Conservation (phyloP, 2,329 filamentous ascomycete species). For the Bipolaris zeicola region DNA sequence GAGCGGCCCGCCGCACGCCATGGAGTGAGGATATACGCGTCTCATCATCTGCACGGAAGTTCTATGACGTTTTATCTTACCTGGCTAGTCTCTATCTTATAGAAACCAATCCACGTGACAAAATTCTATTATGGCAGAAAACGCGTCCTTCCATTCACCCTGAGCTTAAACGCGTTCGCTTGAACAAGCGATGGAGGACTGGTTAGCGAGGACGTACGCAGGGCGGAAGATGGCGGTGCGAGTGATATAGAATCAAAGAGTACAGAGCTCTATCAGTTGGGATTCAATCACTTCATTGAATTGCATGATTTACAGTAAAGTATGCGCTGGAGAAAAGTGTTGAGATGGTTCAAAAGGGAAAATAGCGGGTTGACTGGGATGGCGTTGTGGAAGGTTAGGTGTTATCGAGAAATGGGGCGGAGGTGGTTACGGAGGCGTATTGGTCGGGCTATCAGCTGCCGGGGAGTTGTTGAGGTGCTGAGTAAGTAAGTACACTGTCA, state of each 20-base stretch:
- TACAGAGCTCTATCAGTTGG: no score
- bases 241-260: no score
- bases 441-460: background rate
- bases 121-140: no score
- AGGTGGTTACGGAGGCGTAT: conserved; percentile 1
- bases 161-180: no score
- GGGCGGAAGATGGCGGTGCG: no score
- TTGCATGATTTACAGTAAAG: background rate
- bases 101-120: no score
- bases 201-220: no score
- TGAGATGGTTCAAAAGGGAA: conserved; percentile 16
- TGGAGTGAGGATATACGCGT: conserved; percentile 11
- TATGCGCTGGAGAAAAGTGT: conserved; percentile 12
- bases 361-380: conserved; percentile 11
- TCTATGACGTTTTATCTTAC: conserved; percentile 9
- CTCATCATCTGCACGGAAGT: conserved; percentile 8
- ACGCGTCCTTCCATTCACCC: no score
- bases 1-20: conserved; percentile 1
- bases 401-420: conserved; percentile 10
- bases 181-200: no score
- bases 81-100: no score
- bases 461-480: background rate
- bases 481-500: no score
- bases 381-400: conserved; percentile 1
- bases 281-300: no score